Evolutionary conservation across 768 basidiomycete species (phyloP).

Genomic region (Rossbeevera mucosa): DNA sequence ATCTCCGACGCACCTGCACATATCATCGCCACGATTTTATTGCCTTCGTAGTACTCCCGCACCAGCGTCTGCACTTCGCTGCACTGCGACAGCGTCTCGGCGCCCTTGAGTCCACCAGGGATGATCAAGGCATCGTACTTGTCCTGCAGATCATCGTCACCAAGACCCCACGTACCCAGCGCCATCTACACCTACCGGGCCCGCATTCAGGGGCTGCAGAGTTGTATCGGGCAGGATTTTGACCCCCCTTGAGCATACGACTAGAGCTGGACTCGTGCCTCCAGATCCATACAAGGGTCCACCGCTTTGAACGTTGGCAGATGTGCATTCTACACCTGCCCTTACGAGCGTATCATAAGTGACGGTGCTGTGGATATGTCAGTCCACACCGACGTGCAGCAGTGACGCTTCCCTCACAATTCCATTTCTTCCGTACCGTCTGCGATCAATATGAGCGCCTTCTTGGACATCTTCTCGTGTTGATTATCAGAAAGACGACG

Average conservation of each 20-base stretch:
- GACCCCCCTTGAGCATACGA: conserved; percentile 68
- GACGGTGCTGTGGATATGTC: conserved; percentile 55
- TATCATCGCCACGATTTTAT: conserved; percentile 70
- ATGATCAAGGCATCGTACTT: conserved; percentile 66
- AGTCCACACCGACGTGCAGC: not conserved
- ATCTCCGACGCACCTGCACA: conserved; percentile 58
- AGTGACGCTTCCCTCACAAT: conserved; percentile 39
- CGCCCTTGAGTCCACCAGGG: conserved; percentile 76
- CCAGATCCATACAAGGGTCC: conserved; percentile 22
- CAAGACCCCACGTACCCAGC: not conserved
- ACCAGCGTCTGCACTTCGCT: conserved; percentile 60
- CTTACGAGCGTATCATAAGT: conserved; percentile 79
- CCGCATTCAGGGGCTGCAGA: conserved; percentile 41
- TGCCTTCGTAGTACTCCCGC: conserved; percentile 40
- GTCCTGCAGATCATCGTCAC: conserved; percentile 37
- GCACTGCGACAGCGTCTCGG: conserved; percentile 63
- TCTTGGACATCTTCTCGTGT: conserved; percentile 23
- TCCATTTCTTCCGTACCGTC: conserved; percentile 90
- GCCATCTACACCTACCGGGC: conserved; percentile 39
- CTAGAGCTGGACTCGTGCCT: conserved; percentile 41
- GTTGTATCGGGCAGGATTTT: conserved; percentile 64
- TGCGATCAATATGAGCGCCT: conserved; percentile 67
- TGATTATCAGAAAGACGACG: conserved; percentile 2
- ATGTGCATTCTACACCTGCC: conserved; percentile 61
- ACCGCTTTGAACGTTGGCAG: conserved; percentile 54